Base-by-base conservation (phyloP, 2,329 filamentous ascomycete genomes). In the Cladosporium sp. region DNA sequence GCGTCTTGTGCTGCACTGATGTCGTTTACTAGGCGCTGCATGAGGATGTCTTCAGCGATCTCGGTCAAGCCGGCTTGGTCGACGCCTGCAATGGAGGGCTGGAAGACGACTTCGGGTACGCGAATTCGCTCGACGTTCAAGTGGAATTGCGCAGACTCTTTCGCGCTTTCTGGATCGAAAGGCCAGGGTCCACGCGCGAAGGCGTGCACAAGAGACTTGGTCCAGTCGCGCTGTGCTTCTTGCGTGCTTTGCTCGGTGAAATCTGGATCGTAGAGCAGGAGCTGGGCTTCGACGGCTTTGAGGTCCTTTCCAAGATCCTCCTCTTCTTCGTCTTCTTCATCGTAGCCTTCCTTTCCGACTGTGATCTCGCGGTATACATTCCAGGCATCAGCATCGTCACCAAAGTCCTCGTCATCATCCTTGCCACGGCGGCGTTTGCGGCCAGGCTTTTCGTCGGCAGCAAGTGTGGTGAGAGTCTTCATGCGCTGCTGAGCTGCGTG, bases 41-140 rank as follows among this genome's bases (percentile, higher is more conserved):
- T 91, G 22, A 97, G 80, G 63, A 99, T 94, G 68, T 95, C 91
- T 15, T 91, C 88, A 0, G 90, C 89, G 59, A 97, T 95, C 73
- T 99, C 94, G 17, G 96, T 83, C 52, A 99, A 84, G 28, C 94
- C 94, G 1, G 93, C 91, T 76, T 99, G 94, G 73, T 99, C 94
- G 73, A 97, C 92, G 86, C 94, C 94, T 72, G 97, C 84, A 70
- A 97, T 93, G 68, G 88, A 93, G 75, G 94, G 94, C 84, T 97
- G 91, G 90, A 99, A 99, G 72, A 99, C 89, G 80, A 94, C 93
- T 84, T 99, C 94, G 69, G 94, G 94, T 77, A 93, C 92, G 82
- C 94, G 93, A 90, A 99, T 97, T 74, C 94, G 91, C 86, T 99
- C 94, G 84, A 99, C 91, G 73, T 99, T 99, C 63, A 99, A 85